These are phyloP conservation scores for Vinca minor DNA, from an alignment of 257 asterid genomes.

Conservation along the genomic window DNA sequence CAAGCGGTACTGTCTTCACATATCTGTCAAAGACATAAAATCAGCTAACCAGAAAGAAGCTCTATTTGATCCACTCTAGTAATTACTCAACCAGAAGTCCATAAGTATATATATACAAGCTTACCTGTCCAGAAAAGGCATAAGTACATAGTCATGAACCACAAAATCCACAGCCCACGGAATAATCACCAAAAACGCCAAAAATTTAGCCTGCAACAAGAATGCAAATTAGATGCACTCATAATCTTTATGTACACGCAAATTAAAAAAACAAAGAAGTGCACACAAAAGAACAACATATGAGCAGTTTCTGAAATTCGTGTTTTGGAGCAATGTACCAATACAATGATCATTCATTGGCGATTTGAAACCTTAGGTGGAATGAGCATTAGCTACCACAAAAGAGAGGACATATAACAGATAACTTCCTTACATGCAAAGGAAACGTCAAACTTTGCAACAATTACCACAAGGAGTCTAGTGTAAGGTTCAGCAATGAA, in stretches of 20 bases:
- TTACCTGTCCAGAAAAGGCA: conserved; percentile 98
- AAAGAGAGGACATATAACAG: neutral
- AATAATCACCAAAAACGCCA: conserved; percentile 68
- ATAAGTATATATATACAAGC: conserved; percentile 13
- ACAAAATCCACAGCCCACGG: conserved; percentile 82
- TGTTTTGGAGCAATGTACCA: neutral
- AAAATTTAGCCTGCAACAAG: conserved; percentile 76
- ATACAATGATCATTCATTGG: neutral
- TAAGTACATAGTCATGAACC: conserved; percentile 83
- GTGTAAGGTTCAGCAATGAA: neutral
- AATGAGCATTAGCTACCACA: neutral
- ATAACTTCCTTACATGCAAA: neutral
- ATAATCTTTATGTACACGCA: neutral
- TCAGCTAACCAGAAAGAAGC: neutral
- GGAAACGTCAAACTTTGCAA: neutral
- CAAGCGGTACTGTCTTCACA: conserved; percentile 88
- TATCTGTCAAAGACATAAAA: conserved; percentile 50
- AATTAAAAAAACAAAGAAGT: neutral
- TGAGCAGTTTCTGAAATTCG: neutral
- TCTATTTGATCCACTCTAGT: neutral
- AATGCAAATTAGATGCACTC: neutral
- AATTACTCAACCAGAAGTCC: conserved; percentile 3
- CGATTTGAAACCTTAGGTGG: neutral
- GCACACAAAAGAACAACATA: neutral
- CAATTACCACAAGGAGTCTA: neutral